Evolutionary conservation across 805 yeast genomes (phyloP).

Genomic region (Saccharomycopsis lassenensis): DNA sequence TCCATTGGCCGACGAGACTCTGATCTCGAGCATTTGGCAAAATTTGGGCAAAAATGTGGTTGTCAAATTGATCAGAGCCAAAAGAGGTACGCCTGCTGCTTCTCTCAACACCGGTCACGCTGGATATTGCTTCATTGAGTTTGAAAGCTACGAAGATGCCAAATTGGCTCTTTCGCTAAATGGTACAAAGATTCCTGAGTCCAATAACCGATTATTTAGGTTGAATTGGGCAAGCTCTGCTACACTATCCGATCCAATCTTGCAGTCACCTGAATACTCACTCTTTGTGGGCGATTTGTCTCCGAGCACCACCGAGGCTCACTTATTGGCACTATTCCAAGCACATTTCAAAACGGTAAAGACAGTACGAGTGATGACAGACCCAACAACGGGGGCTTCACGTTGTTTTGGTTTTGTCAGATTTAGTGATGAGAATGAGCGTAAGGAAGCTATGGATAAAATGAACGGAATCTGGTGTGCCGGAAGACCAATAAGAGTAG

Average conservation of each 20-base stretch:
- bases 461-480: slow-evolving; percentile 79
- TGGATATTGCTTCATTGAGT: slow-evolving; percentile 75
- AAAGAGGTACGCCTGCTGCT: slow-evolving; percentile 29
- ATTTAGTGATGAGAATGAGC: slow-evolving; percentile 58
- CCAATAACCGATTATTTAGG: slow-evolving; percentile 49
- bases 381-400: slow-evolving; percentile 43
- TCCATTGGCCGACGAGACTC: slow-evolving; percentile 64
- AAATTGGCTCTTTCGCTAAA: slow-evolving; percentile 56
- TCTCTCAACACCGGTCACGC: slow-evolving; percentile 30
- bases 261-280: slow-evolving; percentile 66
- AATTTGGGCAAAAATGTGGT: slow-evolving; percentile 42
- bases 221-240: slow-evolving; percentile 83
- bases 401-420: slow-evolving; percentile 41
- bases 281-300: slow-evolving; percentile 76
- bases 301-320: slow-evolving; percentile 73
- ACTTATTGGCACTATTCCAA: slow-evolving; percentile 61
- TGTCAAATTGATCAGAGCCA: slow-evolving; percentile 55
- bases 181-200: slow-evolving; percentile 53
- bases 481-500: slow-evolving; percentile 67
- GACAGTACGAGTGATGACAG: slow-evolving; percentile 80
- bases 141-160: slow-evolving; percentile 57
- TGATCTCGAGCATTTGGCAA: slow-evolving; percentile 50
- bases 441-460: slow-evolving; percentile 55
- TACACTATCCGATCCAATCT: slow-evolving; percentile 57
- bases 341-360: slow-evolving; percentile 54